Percentiles rank a stretch among this genome's conserved stretches.
These are phyloP conservation scores for Neoboletus subvelutipes DNA, from an alignment of 768 basidiomycete species.

Conservation along the genomic window DNA sequence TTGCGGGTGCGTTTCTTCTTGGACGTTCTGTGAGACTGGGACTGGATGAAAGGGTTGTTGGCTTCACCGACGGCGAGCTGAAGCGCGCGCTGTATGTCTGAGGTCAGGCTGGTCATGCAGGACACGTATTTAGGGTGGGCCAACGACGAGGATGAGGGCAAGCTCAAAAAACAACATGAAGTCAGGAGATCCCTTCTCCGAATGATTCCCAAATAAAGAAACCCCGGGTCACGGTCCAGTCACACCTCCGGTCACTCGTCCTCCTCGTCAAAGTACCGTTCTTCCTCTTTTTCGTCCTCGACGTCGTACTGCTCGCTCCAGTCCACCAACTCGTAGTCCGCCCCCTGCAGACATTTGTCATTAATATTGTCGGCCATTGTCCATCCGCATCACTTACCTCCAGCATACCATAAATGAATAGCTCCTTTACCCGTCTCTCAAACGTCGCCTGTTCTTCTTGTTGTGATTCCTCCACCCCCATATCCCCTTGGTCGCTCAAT, in stretches of 20 bases:
- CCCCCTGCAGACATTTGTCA: slow-evolving; percentile 41
- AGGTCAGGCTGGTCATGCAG: slow-evolving; percentile 35
- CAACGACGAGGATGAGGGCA: slow-evolving; percentile 41
- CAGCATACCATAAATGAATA: slow-evolving; percentile 73
- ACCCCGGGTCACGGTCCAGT: background rate
- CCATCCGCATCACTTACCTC: slow-evolving; percentile 47
- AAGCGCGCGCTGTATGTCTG: slow-evolving; percentile 51
- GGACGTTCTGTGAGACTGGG: slow-evolving; percentile 21
- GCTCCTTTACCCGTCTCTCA: slow-evolving; percentile 61
- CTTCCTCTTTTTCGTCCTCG: slow-evolving; percentile 62
- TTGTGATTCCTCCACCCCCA: slow-evolving; percentile 43
- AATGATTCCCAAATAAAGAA: slow-evolving; percentile 14
- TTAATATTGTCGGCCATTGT: background rate
- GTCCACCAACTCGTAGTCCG: slow-evolving; percentile 70
- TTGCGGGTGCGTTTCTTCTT: slow-evolving; percentile 38
- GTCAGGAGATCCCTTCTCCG: slow-evolving; percentile 9
- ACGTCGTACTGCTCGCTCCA: slow-evolving; percentile 72
- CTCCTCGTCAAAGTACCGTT: slow-evolving; percentile 74
- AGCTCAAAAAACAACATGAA: slow-evolving; percentile 25
- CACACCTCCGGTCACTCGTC: slow-evolving; percentile 37
- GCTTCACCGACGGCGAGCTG: slow-evolving; percentile 48
- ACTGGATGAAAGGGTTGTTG: slow-evolving; percentile 38
- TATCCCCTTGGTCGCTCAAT: slow-evolving; percentile 23
- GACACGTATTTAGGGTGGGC: slow-evolving; percentile 44
- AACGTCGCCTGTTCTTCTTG: slow-evolving; percentile 54